Percentiles rank a stretch among this genome's conserved stretches.
These are phyloP conservation scores for Moniliella sp. DNA, from an alignment of 1,284 basidiomycete species.

Conservation along the genomic window DNA sequence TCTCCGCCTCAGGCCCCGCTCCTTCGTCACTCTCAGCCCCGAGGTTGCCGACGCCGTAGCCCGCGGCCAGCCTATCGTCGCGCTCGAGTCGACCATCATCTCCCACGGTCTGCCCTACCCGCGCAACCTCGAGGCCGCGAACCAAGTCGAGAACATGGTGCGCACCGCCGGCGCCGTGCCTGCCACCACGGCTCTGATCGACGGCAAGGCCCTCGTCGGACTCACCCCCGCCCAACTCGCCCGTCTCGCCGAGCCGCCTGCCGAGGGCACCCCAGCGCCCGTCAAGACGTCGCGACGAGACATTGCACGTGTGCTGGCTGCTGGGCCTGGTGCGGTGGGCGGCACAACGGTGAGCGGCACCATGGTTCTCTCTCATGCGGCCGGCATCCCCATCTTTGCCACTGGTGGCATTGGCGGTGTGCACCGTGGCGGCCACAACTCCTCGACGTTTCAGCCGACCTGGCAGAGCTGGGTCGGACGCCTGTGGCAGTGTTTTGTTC, in stretches of 20 bases:
- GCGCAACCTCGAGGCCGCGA: constrained; percentile 51
- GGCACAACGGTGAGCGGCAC: constrained; percentile 82
- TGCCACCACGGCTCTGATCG: constrained; percentile 69
- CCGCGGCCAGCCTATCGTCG: constrained; percentile 37
- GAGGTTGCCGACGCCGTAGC: constrained; percentile 54
- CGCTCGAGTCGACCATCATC: constrained; percentile 56
- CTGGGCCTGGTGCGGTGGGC: constrained; percentile 44
- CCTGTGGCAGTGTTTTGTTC: constrained; percentile 55
- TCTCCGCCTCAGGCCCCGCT: no score
- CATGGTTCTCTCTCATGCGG: constrained; percentile 25
- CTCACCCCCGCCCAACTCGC: constrained; percentile 48
- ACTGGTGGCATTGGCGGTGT: constrained; percentile 51
- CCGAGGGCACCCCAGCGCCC: background rate
- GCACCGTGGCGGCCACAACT: constrained; percentile 68
- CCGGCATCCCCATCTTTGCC: constrained; percentile 30
- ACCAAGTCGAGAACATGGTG: constrained; percentile 57
- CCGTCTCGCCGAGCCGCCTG: constrained; percentile 37
- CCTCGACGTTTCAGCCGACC: constrained; percentile 53
- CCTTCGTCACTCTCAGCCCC: no score
- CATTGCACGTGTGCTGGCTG: constrained; percentile 53
- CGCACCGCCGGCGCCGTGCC: constrained; percentile 55
- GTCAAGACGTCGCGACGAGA: constrained; percentile 73
- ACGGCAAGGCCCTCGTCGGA: constrained; percentile 67
- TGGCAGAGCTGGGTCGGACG: constrained; percentile 22
- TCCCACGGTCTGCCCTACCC: constrained; percentile 56